These are phyloP conservation scores for Colletotrichum truncatum DNA, from an alignment of 2,329 filamentous ascomycete species.

Conservation along the genomic window DNA sequence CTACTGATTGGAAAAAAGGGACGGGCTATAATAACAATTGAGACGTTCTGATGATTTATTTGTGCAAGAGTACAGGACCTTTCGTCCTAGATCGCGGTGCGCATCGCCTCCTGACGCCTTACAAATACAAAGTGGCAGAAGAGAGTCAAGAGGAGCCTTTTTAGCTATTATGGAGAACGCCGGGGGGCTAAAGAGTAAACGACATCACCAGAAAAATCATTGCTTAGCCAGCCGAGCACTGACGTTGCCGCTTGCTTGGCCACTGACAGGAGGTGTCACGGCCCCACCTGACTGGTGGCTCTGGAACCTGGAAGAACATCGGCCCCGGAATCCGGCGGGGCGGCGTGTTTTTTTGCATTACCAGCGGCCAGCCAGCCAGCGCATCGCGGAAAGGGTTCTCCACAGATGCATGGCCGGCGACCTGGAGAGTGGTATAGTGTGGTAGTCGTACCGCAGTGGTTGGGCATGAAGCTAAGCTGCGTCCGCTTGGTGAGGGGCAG, in stretches of 20 bases:
- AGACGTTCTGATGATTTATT: background rate
- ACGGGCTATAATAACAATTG: slow-evolving; percentile 13
- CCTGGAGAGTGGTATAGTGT: too few relatives aligned
- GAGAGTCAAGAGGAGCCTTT: slow-evolving; percentile 14
- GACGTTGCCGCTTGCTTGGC: slow-evolving; percentile 23
- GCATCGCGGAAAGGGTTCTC: too few relatives aligned
- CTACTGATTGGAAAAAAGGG: background rate
- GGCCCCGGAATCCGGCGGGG: slow-evolving; percentile 11
- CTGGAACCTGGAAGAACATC: slow-evolving; percentile 27
- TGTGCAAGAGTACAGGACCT: slow-evolving; percentile 8
- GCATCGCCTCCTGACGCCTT: slow-evolving; percentile 29
- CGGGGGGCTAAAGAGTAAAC: slow-evolving; percentile 17
- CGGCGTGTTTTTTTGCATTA: background rate
- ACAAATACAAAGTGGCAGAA: slow-evolving; percentile 26
- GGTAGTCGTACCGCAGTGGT: too few relatives aligned
- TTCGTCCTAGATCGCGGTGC: slow-evolving; percentile 17
- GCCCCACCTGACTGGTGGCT: slow-evolving; percentile 2
- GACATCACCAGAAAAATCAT: slow-evolving; percentile 26
- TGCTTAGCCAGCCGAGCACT: slow-evolving; percentile 15
- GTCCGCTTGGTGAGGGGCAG: too few relatives aligned
- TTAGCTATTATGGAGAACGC: slow-evolving; percentile 21
- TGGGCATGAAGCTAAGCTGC: too few relatives aligned
- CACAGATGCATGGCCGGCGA: background rate
- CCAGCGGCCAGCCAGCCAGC: too few relatives aligned
- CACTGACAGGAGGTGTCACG: slow-evolving; percentile 3